These are phyloP conservation scores for Olyra latifolia DNA, from an alignment of 176 grass and related monocot species.

Conservation along the genomic window DNA sequence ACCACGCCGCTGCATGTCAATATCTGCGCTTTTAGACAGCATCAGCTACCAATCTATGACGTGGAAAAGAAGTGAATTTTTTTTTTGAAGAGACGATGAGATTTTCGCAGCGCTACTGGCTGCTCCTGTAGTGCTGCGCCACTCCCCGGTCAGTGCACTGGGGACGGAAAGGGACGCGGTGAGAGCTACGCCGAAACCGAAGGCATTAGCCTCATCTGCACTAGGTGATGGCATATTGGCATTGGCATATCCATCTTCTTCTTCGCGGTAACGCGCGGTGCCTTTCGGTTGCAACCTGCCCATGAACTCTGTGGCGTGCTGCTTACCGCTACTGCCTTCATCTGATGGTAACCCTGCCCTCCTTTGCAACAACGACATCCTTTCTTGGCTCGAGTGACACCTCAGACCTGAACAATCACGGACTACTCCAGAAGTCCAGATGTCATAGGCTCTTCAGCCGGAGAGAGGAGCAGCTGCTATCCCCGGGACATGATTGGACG, in stretches of 20 bases:
- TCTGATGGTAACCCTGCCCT: not conserved
- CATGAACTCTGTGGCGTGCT: not conserved
- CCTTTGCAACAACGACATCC: not conserved
- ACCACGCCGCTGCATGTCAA: slow-evolving; percentile 19
- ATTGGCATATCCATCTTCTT: too few relatives aligned
- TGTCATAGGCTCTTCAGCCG: not conserved
- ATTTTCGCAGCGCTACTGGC: not conserved
- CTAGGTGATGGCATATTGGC: not conserved
- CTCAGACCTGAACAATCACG: not conserved
- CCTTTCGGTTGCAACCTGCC: not conserved
- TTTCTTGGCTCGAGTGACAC: not conserved
- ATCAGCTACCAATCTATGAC: not conserved
- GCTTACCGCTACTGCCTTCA: not conserved
- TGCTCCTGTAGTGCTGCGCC: slow-evolving; percentile 5
- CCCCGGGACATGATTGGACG: too few relatives aligned
- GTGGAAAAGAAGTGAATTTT: not conserved
- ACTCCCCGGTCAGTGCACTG: not conserved
- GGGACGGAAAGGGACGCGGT: slow-evolving; percentile 26
- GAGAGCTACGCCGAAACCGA: slow-evolving; percentile 26
- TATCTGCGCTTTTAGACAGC: not conserved
- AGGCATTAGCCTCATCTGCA: not conserved
- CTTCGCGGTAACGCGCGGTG: not conserved
- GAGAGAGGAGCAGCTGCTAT: too few relatives aligned
- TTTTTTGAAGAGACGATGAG: not conserved
- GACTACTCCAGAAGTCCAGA: too few relatives aligned